These are phyloP conservation scores for Xylariaceae sp. DNA, from an alignment of 2,329 filamentous ascomycete species.

Conservation along the genomic window DNA sequence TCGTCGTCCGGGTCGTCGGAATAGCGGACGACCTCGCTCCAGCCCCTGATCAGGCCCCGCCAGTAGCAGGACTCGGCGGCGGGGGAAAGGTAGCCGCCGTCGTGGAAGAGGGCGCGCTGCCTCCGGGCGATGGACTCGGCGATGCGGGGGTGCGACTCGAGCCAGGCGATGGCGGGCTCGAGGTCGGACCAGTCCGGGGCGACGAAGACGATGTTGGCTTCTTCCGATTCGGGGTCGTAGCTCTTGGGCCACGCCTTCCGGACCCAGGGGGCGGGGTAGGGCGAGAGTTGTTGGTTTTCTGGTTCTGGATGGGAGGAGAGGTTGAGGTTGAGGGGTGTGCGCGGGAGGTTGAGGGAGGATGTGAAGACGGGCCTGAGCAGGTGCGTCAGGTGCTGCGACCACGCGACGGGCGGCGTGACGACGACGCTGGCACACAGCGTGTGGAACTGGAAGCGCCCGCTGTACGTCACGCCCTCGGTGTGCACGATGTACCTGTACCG, in stretches of 20 bases:
- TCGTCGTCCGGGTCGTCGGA: no score
- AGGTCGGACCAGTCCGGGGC: constrained; percentile 47
- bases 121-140: constrained; percentile 43
- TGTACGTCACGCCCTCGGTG: constrained; percentile 50
- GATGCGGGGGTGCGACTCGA: constrained; percentile 38
- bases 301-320: no score
- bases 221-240: constrained; percentile 18
- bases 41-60: constrained; percentile 43
- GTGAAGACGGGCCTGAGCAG: constrained; percentile 41
- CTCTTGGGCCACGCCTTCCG: constrained; percentile 35
- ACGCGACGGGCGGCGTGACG: constrained; percentile 42
- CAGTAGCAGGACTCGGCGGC: constrained; percentile 51
- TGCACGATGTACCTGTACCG: constrained; percentile 46
- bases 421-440: constrained; percentile 45
- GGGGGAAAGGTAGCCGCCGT: constrained; percentile 41
- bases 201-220: constrained; percentile 41
- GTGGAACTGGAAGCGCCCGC: constrained; percentile 46
- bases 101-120: constrained; percentile 40
- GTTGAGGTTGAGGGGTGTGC: no score
- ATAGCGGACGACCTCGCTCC: constrained; percentile 38
- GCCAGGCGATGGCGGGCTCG: constrained; percentile 39
- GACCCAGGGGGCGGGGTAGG: constrained; percentile 29
- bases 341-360: constrained; percentile 12
- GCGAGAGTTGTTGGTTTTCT: not conserved
- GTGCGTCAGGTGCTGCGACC: constrained; percentile 47